Base-by-base conservation (phyloP, 345 rosid species). In the Acer negundo region DNA sequence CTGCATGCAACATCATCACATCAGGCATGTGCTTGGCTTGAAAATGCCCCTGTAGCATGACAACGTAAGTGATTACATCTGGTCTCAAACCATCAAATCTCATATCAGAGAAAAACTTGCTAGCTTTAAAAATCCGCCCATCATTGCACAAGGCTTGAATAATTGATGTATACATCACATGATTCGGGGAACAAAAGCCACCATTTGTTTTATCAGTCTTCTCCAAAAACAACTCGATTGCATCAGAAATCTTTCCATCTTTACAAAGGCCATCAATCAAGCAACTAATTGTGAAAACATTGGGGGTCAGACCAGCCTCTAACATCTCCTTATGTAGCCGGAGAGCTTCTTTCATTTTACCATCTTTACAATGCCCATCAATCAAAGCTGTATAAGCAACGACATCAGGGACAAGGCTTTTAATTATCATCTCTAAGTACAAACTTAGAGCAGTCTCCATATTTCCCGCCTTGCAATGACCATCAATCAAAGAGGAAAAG, bases 1-100 rank as follows among this genome's bases (percentile, higher is more conserved):
- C 97, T 28, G 89, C 87, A 26, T 86, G 93, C 87, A 92, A 79
- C 84, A 88, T 81, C 92, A 85, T 84, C 56, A 87, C 80, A 77
- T 87, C 90, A 8, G 62, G 56, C 82, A 87, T 77, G 74, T 69
- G 81, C 82, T 82, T 88, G 76, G 80, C 92, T 63, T 70, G 84
- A 49, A 88, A 80, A 77, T 88, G 84, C 56, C 91, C 88, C 80
- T 42, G 72, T 74, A 88, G 46, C 63, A 86, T 86, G 77, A 75
- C 64, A 38, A 62, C 62, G 74, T 86, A 88, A 38, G 46, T 75
- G 70, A 74, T 20, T 6, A 67, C 69, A 70, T 90, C 97, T 0
- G 89, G 92, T 69, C 70, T 80, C 71, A 89, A 19, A 68, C 86
- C 87, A 23, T 59, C 49, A 40, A 81, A 79, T 80, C 90, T 89